These are phyloP conservation scores for Eucalyptus curtisii DNA, from an alignment of 345 rosid genomes.

Conservation along the genomic window DNA sequence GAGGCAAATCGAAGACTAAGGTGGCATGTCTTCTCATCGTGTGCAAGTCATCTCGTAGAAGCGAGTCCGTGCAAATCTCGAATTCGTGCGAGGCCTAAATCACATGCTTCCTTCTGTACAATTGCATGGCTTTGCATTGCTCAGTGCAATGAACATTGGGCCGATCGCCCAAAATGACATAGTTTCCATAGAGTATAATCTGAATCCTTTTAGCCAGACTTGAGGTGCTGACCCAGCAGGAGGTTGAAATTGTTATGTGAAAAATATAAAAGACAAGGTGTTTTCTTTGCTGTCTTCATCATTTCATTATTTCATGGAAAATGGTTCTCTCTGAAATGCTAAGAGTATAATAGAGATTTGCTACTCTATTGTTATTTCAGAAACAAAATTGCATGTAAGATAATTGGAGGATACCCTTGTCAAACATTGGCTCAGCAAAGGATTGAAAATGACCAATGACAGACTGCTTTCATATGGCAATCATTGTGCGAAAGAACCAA, in stretches of 20 bases:
- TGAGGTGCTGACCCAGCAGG: background rate
- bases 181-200: background rate
- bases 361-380: background rate
- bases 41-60: background rate
- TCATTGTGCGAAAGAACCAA: background rate
- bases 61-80: background rate
- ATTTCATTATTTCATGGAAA: no score
- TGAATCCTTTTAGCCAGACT: background rate
- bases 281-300: background rate
- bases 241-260: background rate
- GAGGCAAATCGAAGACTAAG: accelerated
- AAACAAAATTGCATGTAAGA: background rate
- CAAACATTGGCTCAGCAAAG: background rate
- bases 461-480: background rate
- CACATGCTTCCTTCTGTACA: background rate
- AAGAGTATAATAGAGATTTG: no score
- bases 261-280: background rate
- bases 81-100: background rate
- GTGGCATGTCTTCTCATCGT: background rate
- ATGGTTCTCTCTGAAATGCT: background rate
- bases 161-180: background rate
- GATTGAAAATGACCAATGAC: background rate
- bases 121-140: background rate
- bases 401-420: background rate
- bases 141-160: background rate